Conservation (phyloP, 495 filamentous ascomycete genomes). For the Xylaria castorea region DNA sequence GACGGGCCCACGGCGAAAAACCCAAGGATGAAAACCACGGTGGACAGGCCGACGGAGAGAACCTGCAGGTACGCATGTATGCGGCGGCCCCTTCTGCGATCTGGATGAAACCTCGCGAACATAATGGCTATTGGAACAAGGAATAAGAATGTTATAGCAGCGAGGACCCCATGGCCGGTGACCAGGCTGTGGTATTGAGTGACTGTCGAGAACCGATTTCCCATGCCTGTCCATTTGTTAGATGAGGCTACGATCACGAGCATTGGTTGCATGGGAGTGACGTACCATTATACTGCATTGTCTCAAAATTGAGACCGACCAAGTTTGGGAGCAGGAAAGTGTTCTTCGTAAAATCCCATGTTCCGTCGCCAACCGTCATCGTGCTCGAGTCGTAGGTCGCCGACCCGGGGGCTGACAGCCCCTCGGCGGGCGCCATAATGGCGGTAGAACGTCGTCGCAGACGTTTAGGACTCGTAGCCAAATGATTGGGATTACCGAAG, state of each 20-base stretch:
- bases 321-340: constrained; percentile 89
- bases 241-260: constrained; percentile 10
- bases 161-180: constrained; percentile 82
- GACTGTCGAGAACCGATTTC: constrained; percentile 80
- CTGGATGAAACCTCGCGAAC: constrained; percentile 73
- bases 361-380: constrained; percentile 87
- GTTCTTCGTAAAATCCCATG: constrained; percentile 84
- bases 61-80: constrained; percentile 85
- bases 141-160: constrained; percentile 84
- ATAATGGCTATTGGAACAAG: constrained; percentile 82
- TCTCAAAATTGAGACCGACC: constrained; percentile 85
- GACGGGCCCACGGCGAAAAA: constrained; percentile 78
- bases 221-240: constrained; percentile 73
- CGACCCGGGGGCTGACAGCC: constrained; percentile 77
- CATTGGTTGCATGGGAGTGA: constrained; percentile 2
- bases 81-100: constrained; percentile 70
- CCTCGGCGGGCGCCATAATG: constrained; percentile 60
- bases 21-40: constrained; percentile 77
- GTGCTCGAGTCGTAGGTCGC: constrained; percentile 84
- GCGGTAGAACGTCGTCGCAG: constrained; percentile 34
- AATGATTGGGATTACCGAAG: constrained; percentile 17
- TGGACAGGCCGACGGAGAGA: constrained; percentile 73
- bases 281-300: constrained; percentile 95
- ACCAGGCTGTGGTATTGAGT: constrained; percentile 80
- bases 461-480: constrained; percentile 12